Evolutionary conservation across 2,329 filamentous ascomycete genomes (phyloP).

Genomic region (Chaetomium globosum): DNA sequence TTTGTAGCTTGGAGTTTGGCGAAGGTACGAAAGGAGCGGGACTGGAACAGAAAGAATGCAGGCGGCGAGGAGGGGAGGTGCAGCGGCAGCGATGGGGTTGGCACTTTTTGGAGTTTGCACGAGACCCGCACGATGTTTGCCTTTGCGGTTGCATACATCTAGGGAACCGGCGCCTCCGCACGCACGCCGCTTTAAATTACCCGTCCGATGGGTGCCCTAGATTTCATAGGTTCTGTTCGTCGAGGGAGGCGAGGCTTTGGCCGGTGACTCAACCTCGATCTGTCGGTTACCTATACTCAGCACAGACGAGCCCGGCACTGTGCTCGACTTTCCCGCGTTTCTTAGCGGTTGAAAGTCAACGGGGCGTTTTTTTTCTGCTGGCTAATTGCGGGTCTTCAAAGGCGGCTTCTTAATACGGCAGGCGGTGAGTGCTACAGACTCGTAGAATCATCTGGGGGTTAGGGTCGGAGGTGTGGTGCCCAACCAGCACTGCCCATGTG

Average conservation of each 20-base stretch:
- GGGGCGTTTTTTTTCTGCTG: constrained; percentile 18
- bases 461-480: not conserved
- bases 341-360: not conserved
- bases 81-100: not conserved
- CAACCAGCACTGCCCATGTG: not conserved
- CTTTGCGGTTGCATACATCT: constrained; percentile 19
- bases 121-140: constrained; percentile 13
- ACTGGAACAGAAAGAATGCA: not conserved
- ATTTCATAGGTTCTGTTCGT: not conserved
- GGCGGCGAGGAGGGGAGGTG: not conserved
- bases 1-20: not conserved
- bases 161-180: constrained; percentile 10
- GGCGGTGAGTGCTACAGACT: not conserved
- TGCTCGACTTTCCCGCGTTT: not conserved
- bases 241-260: not conserved
- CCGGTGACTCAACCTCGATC: constrained; percentile 27
- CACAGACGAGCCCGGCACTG: no score
- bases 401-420: not conserved
- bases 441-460: not conserved
- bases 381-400: not conserved
- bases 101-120: constrained; percentile 7
- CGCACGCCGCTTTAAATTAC: constrained; percentile 3
- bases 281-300: not conserved
- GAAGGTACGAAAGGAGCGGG: not conserved
- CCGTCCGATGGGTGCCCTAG: not conserved